Evolutionary conservation across 108 stramenopile genomes (phyloP).

Genomic region (Cyclotella atomus): DNA sequence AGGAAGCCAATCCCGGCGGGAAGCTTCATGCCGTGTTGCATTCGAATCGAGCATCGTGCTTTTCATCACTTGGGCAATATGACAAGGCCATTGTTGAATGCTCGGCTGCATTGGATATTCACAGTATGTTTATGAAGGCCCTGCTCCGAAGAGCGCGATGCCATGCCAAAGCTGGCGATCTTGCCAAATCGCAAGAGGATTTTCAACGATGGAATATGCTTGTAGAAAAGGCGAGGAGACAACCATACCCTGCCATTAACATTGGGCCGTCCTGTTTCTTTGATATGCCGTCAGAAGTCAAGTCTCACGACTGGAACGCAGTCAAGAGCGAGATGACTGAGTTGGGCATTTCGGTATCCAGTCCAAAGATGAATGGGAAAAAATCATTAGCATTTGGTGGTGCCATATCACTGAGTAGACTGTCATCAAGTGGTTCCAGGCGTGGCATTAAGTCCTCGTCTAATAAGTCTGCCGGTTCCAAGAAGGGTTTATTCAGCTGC

Average conservation of each 20-base stretch:
- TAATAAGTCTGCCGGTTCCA: background rate
- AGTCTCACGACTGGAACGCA: conserved; percentile 40
- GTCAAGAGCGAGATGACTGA: conserved; percentile 64
- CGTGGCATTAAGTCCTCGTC: background rate
- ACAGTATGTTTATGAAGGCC: conserved; percentile 51
- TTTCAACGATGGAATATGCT: conserved; percentile 31
- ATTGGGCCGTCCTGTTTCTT: conserved; percentile 63
- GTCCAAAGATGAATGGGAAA: conserved; percentile 13
- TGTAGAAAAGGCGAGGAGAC: conserved; percentile 26
- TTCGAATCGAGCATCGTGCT: conserved; percentile 55
- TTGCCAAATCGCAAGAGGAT: conserved; percentile 29
- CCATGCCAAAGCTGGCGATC: conserved; percentile 29
- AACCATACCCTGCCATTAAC: conserved; percentile 22
- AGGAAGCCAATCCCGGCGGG: conserved; percentile 27
- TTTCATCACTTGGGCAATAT: conserved; percentile 40
- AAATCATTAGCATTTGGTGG: background rate
- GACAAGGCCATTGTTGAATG: conserved; percentile 48
- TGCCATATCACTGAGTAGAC: background rate
- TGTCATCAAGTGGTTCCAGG: background rate
- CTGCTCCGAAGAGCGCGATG: conserved; percentile 49
- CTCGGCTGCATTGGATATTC: conserved; percentile 45
- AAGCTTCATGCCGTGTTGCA: conserved; percentile 51
- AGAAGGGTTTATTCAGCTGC: background rate
- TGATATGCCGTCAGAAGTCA: conserved; percentile 71
- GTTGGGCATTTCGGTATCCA: conserved; percentile 25